Conservation (phyloP, 2,329 filamentous ascomycete species). For the Fusarium redolens region DNA sequence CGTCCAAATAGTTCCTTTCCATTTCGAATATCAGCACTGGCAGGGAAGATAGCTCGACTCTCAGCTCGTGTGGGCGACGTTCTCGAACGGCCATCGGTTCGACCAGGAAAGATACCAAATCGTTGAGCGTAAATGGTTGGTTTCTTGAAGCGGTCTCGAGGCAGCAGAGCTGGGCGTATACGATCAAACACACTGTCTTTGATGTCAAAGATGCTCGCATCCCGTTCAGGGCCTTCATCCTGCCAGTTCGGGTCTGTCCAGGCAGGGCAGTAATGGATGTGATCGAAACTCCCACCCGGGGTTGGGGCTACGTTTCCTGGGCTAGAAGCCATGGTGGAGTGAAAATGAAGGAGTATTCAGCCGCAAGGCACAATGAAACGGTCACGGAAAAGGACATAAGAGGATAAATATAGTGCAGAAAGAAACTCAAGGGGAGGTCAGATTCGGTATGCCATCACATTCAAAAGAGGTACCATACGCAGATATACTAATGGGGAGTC, state of each 20-base stretch:
- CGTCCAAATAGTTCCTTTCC: constrained; percentile 39
- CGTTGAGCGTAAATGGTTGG: constrained; percentile 46
- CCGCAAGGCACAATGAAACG: neutral
- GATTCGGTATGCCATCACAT: neutral
- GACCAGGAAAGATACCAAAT: constrained; percentile 46
- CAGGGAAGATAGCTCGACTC: constrained; percentile 23
- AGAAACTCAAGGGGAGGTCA: neutral
- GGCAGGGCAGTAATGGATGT: constrained; percentile 35
- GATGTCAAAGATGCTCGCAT: constrained; percentile 23
- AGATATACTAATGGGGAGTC: neutral
- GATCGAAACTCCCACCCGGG: constrained; percentile 1
- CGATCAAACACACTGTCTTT: constrained; percentile 29
- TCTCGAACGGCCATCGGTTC: constrained; percentile 47
- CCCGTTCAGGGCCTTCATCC: constrained; percentile 28
- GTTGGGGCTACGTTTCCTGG: neutral
- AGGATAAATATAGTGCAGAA: neutral
- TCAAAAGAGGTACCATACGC: neutral
- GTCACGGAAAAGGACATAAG: neutral
- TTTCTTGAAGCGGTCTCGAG: constrained; percentile 34
- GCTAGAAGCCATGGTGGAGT: constrained; percentile 6
- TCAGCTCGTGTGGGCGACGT: constrained; percentile 45
- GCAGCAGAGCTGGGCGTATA: constrained; percentile 41
- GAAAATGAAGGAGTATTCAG: neutral
- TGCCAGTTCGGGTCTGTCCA: constrained; percentile 47
- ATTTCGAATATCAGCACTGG: constrained; percentile 7